Evolutionary conservation across 805 yeast species (phyloP).

Genomic region (Starmera caribaea): DNA sequence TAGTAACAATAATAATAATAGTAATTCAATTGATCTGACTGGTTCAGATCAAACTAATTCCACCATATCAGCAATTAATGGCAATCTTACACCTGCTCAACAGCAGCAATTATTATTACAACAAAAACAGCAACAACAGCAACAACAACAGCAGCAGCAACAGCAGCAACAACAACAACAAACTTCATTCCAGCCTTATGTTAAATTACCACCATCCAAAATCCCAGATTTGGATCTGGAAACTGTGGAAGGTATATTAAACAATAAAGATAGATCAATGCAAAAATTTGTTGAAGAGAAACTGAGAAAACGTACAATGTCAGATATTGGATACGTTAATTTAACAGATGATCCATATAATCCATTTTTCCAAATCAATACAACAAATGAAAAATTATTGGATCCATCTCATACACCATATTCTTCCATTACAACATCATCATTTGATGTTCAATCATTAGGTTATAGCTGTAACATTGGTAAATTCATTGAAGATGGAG

Average conservation of each 20-base stretch:
- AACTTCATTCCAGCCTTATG: constrained; percentile 54
- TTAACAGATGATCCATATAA: constrained; percentile 79
- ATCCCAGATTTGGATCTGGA: constrained; percentile 88
- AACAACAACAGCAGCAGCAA: constrained; percentile 11
- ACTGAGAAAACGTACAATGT: constrained; percentile 56
- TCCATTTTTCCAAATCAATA: constrained; percentile 66
- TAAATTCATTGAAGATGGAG: constrained; percentile 16
- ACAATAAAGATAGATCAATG: constrained; percentile 69
- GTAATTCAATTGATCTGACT: constrained; percentile 12
- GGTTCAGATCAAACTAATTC: constrained; percentile 8
- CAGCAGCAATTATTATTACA: constrained; percentile 1
- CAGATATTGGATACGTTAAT: constrained; percentile 67
- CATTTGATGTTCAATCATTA: constrained; percentile 54
- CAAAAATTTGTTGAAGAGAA: constrained; percentile 81
- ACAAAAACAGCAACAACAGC: constrained; percentile 10
- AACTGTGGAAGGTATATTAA: constrained; percentile 65
- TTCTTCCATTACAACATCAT: constrained; percentile 65
- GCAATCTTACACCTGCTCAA: constrained; percentile 9
- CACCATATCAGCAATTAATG: too few species aligned
- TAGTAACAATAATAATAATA: too few species aligned
- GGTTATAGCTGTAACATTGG: constrained; percentile 29
- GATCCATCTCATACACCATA: constrained; percentile 66
- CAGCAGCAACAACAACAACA: too few species aligned
- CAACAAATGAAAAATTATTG: constrained; percentile 35
- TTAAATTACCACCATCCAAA: constrained; percentile 79